Conservation (phyloP, 1,139 yeast species). For the Lipomyces yarrowii region DNA sequence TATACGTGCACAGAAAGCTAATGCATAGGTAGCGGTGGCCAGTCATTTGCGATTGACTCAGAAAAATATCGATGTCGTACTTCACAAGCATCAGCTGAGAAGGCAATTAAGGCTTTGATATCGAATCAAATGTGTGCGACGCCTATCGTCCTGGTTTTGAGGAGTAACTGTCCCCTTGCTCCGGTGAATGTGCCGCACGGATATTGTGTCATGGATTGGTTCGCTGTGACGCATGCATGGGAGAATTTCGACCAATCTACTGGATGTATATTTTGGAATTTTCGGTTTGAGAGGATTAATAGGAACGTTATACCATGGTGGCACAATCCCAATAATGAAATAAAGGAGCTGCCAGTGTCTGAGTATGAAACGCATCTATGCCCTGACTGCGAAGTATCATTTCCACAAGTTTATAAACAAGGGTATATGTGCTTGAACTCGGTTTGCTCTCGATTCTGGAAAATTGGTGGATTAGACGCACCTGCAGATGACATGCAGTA, state of each 20-base stretch:
- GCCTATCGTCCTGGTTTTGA: conserved; percentile 19
- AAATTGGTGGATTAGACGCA: not conserved
- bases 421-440: not conserved
- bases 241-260: conserved; percentile 8
- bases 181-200: conserved; percentile 13
- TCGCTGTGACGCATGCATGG: conserved; percentile 19
- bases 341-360: not conserved
- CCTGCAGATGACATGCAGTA: conserved; percentile 1
- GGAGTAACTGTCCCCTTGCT: conserved; percentile 6
- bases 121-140: conserved; percentile 5
- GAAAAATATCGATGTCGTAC: not conserved
- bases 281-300: conserved; percentile 16
- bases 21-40: not conserved
- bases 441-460: conserved; percentile 3
- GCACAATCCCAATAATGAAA: not conserved
- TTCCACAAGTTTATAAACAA: not conserved
- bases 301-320: conserved; percentile 9
- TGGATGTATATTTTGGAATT: conserved; percentile 11
- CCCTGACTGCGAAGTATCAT: not conserved
- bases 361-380: not conserved
- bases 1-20: not conserved
- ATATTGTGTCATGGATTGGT: conserved; percentile 26
- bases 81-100: conserved; percentile 6
- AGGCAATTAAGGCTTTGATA: conserved; percentile 12
- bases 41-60: not conserved